phyloP scores from a whole-genome alignment of 2,329 filamentous ascomycete genomes.

The Raffaelea deltoideospora region DNA sequence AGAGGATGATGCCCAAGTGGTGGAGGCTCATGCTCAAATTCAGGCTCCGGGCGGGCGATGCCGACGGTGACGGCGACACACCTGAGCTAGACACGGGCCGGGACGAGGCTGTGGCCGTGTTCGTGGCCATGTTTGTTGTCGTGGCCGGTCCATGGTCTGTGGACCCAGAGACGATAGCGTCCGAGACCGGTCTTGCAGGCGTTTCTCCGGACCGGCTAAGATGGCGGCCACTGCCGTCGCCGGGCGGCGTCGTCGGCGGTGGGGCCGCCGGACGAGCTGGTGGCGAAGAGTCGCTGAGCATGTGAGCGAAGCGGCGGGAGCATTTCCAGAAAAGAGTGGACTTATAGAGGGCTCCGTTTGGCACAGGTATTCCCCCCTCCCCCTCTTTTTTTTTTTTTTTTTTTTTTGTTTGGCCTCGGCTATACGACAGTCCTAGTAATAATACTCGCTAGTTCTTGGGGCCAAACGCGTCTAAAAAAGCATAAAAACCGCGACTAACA shows the following conservation, averaged over 20 bases:
- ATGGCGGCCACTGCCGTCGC: too few species aligned
- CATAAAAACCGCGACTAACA: too few species aligned
- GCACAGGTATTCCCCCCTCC: background rate
- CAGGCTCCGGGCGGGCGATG: conserved; percentile 8
- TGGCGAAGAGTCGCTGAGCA: too few species aligned
- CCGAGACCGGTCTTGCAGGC: background rate
- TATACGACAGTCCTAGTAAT: background rate
- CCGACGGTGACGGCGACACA: conserved; percentile 5
- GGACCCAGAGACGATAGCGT: background rate
- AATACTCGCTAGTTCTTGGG: too few species aligned
- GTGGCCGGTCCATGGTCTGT: background rate
- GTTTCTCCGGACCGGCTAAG: background rate
- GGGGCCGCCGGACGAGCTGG: too few species aligned
- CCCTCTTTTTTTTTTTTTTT: background rate
- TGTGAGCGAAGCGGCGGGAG: too few species aligned
- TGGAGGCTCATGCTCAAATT: conserved; percentile 14
- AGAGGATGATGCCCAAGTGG: conserved; percentile 12
- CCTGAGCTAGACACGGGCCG: too few species aligned
- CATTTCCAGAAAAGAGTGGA: too few species aligned
- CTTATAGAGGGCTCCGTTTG: too few species aligned
- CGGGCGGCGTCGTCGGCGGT: too few species aligned
- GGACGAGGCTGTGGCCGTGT: background rate
- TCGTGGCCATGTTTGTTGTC: background rate
- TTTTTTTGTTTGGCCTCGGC: background rate
- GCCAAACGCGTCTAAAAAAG: too few species aligned